Percentiles rank a stretch among this genome's conserved stretches.
These are phyloP conservation scores for Aspergillus carbonarius DNA, from an alignment of 2,329 filamentous ascomycete species.

Conservation along the genomic window DNA sequence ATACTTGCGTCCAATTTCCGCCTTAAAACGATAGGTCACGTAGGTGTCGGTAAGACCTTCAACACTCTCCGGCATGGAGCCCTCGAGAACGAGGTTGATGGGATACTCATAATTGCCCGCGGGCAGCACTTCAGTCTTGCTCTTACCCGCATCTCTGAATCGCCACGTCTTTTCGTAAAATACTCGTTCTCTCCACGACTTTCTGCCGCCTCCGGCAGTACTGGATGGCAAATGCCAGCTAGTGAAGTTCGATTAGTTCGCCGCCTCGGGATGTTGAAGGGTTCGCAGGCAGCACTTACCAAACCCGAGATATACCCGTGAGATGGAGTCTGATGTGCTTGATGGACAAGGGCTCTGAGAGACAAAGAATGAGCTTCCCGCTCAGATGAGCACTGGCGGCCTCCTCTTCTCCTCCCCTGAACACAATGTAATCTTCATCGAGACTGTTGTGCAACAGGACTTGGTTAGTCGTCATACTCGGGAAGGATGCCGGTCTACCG, in stretches of 20 bases:
- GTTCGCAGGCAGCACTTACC: constrained; percentile 52
- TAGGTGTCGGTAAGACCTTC: constrained; percentile 85
- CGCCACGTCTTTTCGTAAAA: constrained; percentile 72
- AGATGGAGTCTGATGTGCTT: constrained; percentile 72
- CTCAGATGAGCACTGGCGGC: constrained; percentile 73
- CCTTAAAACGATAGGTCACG: constrained; percentile 88
- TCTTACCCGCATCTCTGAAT: constrained; percentile 57
- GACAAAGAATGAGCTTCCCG: constrained; percentile 71
- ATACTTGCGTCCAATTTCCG: constrained; percentile 85
- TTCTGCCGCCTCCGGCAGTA: constrained; percentile 37
- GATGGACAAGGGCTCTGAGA: constrained; percentile 66
- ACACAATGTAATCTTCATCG: constrained; percentile 75
- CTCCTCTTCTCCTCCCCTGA: constrained; percentile 72
- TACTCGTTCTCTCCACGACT: constrained; percentile 43
- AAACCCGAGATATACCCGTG: constrained; percentile 66
- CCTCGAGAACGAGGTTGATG: constrained; percentile 72
- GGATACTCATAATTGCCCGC: constrained; percentile 83
- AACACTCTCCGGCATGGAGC: constrained; percentile 74
- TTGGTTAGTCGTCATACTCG: constrained; percentile 20
- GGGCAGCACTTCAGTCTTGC: constrained; percentile 57
- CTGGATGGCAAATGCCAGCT: constrained; percentile 40
- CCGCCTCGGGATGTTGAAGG: not conserved
- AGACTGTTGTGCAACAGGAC: constrained; percentile 51
- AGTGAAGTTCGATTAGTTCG: constrained; percentile 1
- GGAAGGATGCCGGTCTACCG: constrained; percentile 11